Percentiles rank a stretch among this genome's conserved stretches.
phyloP scores from a whole-genome alignment of 1,284 basidiomycete genomes.

The Xanthoconium separans region DNA sequence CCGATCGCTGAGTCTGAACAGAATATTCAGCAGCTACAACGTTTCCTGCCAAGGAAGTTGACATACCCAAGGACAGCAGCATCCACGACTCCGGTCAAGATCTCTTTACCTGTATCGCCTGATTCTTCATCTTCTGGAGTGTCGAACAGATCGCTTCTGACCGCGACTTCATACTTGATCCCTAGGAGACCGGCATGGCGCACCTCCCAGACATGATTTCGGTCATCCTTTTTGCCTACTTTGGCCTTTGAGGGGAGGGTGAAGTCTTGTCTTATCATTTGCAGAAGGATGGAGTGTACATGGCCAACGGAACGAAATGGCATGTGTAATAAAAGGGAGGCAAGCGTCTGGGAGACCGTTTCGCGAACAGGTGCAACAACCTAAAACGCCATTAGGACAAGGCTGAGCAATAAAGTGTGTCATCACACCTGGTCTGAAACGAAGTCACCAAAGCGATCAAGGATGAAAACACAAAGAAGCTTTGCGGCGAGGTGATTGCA shows the following conservation, averaged over 20 bases:
- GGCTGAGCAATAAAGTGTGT: neutral
- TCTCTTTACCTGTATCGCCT: slow-evolving; percentile 43
- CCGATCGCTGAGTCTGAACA: slow-evolving; percentile 74
- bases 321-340: slow-evolving; percentile 87
- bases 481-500: slow-evolving; percentile 87
- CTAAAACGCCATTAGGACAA: slow-evolving; percentile 35
- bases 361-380: slow-evolving; percentile 97
- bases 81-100: slow-evolving; percentile 79
- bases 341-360: slow-evolving; percentile 93
- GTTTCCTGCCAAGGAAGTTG: neutral
- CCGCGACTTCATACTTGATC: slow-evolving; percentile 97
- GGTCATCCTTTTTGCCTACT: slow-evolving; percentile 43
- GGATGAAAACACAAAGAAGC: slow-evolving; percentile 88
- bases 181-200: slow-evolving; percentile 95
- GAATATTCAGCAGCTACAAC: slow-evolving; percentile 13
- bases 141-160: slow-evolving; percentile 81
- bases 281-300: slow-evolving; percentile 82
- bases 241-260: slow-evolving; percentile 41
- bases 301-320: slow-evolving; percentile 72
- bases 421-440: slow-evolving; percentile 80
- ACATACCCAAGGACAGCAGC: slow-evolving; percentile 84
- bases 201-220: slow-evolving; percentile 91
- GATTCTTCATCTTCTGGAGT: slow-evolving; percentile 35
- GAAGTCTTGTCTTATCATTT: slow-evolving; percentile 93
- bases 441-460: slow-evolving; percentile 98